phyloP scores from a whole-genome alignment of 2,329 filamentous ascomycete species.

The Plenodomus tracheiphilus region DNA sequence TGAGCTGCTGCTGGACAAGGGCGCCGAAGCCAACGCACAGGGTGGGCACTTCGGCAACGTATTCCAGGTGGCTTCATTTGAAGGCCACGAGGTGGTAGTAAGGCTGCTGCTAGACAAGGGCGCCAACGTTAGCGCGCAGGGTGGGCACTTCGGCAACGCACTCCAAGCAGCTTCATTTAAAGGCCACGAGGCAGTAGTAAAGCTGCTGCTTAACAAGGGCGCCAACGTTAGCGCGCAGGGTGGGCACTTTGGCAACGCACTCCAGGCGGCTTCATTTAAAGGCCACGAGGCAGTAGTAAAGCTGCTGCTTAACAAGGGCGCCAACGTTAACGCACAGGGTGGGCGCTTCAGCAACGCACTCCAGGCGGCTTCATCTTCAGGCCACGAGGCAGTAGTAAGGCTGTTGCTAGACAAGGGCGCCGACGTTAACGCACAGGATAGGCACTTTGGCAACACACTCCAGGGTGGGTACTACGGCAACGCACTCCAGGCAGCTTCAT shows the following conservation, averaged over 20 bases:
- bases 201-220: constrained; percentile 5
- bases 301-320: neutral
- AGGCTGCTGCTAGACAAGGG: neutral
- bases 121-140: neutral
- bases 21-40: neutral
- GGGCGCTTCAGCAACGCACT: neutral
- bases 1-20: neutral
- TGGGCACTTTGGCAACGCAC: neutral
- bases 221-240: neutral
- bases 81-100: neutral
- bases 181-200: neutral
- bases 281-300: neutral
- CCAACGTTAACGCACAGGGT: neutral
- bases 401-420: neutral
- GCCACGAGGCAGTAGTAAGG: neutral
- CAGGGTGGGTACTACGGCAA: neutral
- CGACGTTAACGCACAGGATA: neutral
- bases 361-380: neutral
- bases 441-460: neutral
- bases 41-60: neutral
- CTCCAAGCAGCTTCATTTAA: neutral
- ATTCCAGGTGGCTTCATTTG: constrained; percentile 1
- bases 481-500: constrained; percentile 1
- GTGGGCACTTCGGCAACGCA: neutral
- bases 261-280: neutral